Evolutionary conservation across 257 asterid species (phyloP).

Genomic region (Solanum virginianum): DNA sequence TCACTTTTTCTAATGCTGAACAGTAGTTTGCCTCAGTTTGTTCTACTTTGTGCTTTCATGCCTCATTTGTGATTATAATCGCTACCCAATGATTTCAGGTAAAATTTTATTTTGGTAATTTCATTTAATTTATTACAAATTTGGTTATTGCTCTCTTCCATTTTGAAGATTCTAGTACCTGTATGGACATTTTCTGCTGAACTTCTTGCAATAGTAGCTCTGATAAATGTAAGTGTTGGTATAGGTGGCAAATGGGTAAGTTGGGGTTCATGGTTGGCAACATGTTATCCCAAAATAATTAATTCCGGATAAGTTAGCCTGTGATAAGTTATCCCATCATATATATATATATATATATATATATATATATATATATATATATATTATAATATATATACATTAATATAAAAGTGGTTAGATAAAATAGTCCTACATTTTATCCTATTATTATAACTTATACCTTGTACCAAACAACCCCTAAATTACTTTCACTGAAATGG

Average conservation of each 20-base stretch:
- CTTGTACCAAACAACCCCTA: background rate
- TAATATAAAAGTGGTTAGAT: too few relatives aligned
- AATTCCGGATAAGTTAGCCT: too few relatives aligned
- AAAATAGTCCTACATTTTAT: too few relatives aligned
- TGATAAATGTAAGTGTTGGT: background rate
- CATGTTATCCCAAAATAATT: too few relatives aligned
- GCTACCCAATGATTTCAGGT: background rate
- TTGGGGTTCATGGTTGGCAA: background rate
- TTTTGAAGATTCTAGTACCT: background rate
- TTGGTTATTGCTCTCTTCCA: background rate
- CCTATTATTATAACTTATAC: too few relatives aligned
- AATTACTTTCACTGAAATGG: background rate
- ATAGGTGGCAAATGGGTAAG: background rate
- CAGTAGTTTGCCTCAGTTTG: background rate
- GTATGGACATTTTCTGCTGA: background rate
- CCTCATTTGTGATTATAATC: background rate
- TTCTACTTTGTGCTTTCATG: background rate
- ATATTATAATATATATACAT: too few relatives aligned
- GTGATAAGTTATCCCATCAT: too few relatives aligned
- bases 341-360: too few relatives aligned
- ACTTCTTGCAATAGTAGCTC: background rate
- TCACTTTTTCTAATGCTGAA: background rate
- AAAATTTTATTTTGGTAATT: background rate
- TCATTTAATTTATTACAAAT: background rate
- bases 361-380: too few relatives aligned